Base-by-base conservation (phyloP, 805 yeast species). In the Starmerella bombi region DNA sequence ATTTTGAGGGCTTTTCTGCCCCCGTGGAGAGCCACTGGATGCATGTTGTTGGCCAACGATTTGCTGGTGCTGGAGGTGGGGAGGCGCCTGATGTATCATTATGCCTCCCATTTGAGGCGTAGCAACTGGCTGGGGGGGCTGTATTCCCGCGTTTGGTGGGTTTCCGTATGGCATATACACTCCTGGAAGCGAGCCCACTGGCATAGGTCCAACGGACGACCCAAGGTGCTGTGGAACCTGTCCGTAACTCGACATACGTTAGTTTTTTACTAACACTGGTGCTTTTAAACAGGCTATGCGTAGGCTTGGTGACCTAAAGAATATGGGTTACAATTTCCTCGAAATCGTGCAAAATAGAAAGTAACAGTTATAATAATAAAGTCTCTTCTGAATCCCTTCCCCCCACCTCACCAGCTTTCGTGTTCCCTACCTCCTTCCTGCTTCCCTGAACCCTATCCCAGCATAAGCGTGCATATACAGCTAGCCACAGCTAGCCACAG, bases 191-290 rank as follows among this genome's bases (percentile, higher is more conserved):
- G 37, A 29, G 27, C 36, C 40, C 39, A 40, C 35, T 9, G 41
- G 44, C 18, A 41, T 39, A 4, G n/a, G n/a, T n/a, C n/a, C n/a
- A n/a, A n/a, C n/a, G n/a, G 44, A 29, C 20, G 44, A 36, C 12
- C 42, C 31, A n/a, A 32, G 19, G 15, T 37, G 48, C 30, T 34
- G 48, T 18, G 48, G 48, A n/a, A 35, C 32, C 22, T 44, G 48
- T 20, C 48, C 48, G 38, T 36, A 41, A 36, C 41, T 41, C n/a
- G 48, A 41, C 48, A 44, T 44, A 16, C 21, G 36, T 23, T 23
- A 12, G 27, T 23, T 7, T 23, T n/a, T n/a, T n/a, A n/a, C n/a
- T n/a, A n/a, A n/a, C n/a, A n/a, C n/a, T n/a, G n/a, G n/a, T n/a
- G n/a, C n/a, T n/a, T n/a, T n/a, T n/a, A n/a, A n/a, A n/a, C n/a